Evolutionary conservation across 495 filamentous ascomycete genomes (phyloP).

Genomic region (Penicillium coffeae): DNA sequence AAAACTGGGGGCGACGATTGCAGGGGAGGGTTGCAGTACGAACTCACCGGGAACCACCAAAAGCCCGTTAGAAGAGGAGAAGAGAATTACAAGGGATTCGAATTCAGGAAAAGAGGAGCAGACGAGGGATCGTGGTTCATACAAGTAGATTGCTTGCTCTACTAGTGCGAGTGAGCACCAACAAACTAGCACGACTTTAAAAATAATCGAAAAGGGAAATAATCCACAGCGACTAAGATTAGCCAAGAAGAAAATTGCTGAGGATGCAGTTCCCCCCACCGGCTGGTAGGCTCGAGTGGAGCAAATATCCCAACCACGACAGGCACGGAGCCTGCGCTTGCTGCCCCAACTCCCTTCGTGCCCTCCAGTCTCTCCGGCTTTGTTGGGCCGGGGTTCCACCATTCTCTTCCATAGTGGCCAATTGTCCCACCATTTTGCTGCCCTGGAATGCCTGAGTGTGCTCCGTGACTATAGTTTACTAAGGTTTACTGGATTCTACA

Average conservation of each 20-base stretch:
- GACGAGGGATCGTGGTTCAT: not conserved
- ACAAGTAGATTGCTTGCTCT: not conserved
- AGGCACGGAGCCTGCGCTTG: constrained; percentile 9
- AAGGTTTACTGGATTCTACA: not conserved
- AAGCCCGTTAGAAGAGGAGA: not conserved
- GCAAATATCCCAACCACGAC: constrained; percentile 14
- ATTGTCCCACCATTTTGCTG: not conserved
- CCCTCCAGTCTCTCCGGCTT: constrained; percentile 2
- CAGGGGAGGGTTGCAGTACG: not conserved
- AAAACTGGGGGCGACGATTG: not conserved
- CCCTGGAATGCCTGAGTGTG: no score
- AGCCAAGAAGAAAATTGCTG: not conserved
- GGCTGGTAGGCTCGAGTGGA: not conserved
- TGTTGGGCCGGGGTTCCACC: constrained; percentile 25
- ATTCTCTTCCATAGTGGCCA: constrained; percentile 5
- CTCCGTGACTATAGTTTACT: no score
- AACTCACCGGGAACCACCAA: not conserved
- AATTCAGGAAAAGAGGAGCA: not conserved
- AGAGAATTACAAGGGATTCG: not conserved
- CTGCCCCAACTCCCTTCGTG: constrained; percentile 20
- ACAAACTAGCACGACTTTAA: not conserved
- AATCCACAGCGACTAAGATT: not conserved
- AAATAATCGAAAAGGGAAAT: not conserved
- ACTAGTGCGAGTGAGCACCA: not conserved
- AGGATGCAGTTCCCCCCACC: constrained; percentile 10